A percentile compares a stretch with the other conserved stretches of the same genome.
phyloP scores from a whole-genome alignment of 2,329 filamentous ascomycete species.

The Emydomyces testavorans region DNA sequence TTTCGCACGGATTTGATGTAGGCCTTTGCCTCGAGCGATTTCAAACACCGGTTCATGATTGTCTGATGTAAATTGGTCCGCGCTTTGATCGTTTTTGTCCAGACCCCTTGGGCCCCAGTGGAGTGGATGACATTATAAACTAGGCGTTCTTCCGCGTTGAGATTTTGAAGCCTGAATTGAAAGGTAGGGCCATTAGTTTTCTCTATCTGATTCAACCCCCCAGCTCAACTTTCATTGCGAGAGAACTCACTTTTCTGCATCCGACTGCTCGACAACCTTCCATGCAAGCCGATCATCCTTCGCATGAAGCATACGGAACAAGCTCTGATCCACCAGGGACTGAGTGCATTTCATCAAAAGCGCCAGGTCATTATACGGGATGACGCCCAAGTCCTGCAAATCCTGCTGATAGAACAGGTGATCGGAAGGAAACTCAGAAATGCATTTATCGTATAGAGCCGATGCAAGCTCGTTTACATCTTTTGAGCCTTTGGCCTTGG shows the following conservation, averaged over 20 bases:
- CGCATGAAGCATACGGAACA: conserved; percentile 36
- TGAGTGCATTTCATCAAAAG: conserved; percentile 37
- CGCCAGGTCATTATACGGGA: conserved; percentile 34
- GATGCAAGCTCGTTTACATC: conserved; percentile 32
- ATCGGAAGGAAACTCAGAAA: conserved; percentile 30
- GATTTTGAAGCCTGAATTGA: conserved; percentile 30
- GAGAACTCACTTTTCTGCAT: conserved; percentile 37
- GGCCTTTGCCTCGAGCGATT: conserved; percentile 67
- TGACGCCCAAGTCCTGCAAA: conserved; percentile 33
- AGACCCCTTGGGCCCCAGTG: conserved; percentile 73
- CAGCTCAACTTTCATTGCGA: not conserved
- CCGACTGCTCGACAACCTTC: conserved; percentile 39
- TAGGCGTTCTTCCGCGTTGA: conserved; percentile 61
- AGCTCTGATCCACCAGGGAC: conserved; percentile 36
- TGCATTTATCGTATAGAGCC: conserved; percentile 37
- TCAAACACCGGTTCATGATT: conserved; percentile 68
- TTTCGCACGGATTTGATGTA: conserved; percentile 84
- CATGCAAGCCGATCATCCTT: conserved; percentile 37
- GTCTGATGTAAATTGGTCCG: conserved; percentile 74
- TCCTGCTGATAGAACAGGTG: conserved; percentile 39
- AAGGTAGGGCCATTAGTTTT: conserved; percentile 12
- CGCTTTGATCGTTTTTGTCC: conserved; percentile 73
- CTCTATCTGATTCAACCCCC: not conserved
- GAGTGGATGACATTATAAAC: conserved; percentile 86
- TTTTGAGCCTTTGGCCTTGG: conserved; percentile 21